Evolutionary conservation across 352 stramenopile species (phyloP).

Genomic region (Phytophthora pistaciae): DNA sequence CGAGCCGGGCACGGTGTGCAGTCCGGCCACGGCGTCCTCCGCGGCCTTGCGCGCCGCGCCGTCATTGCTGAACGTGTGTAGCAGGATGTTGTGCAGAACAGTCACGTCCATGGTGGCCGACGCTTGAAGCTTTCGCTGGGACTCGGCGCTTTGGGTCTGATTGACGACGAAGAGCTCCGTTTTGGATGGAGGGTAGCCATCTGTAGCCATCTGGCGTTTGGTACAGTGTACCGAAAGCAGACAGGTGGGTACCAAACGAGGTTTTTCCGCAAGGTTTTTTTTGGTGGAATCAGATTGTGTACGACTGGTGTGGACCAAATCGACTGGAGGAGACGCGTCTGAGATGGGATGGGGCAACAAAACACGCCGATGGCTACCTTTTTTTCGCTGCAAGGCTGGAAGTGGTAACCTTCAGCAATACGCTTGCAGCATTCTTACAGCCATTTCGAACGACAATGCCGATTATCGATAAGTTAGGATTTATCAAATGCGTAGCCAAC

Average conservation of each 20-base stretch:
- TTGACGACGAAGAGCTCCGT: conserved; percentile 25
- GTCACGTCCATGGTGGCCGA: conserved; percentile 82
- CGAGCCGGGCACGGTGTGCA: conserved; percentile 79
- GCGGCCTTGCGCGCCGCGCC: conserved; percentile 76
- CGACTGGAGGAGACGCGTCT: conserved; percentile 40
- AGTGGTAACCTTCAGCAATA: no score
- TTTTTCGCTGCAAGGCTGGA: no score
- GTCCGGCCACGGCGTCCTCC: conserved; percentile 75
- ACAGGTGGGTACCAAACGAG: conserved; percentile 17
- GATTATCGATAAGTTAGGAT: no score
- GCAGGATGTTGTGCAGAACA: conserved; percentile 90
- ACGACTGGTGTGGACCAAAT: conserved; percentile 13
- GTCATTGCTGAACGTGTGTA: conserved; percentile 89
- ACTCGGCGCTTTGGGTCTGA: conserved; percentile 29
- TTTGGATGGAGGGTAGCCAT: conserved; percentile 44
- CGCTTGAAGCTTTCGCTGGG: conserved; percentile 9
- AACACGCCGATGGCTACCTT: not conserved
- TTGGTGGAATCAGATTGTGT: conserved; percentile 4
- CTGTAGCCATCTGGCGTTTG: conserved; percentile 5
- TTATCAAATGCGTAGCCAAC: no score
- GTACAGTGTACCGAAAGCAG: not conserved
- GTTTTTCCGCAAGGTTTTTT: conserved; percentile 29
- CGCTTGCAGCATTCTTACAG: no score
- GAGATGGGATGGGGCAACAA: conserved; percentile 15
- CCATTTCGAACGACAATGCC: no score